These are phyloP conservation scores for Termitomyces eurrhizus DNA, from an alignment of 768 basidiomycete species.

Conservation along the genomic window DNA sequence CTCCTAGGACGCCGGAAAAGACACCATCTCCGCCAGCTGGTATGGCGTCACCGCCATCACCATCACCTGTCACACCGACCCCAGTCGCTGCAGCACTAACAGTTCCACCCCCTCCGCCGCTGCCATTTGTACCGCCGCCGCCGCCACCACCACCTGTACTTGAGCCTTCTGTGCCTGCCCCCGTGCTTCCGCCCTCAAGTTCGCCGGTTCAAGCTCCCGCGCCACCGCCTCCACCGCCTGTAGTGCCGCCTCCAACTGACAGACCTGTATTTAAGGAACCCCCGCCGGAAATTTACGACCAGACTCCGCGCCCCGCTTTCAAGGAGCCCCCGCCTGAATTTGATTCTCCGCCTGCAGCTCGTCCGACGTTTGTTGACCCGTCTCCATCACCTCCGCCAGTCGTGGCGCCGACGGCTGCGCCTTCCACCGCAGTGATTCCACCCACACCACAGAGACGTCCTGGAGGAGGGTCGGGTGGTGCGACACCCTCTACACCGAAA, in stretches of 20 bases:
- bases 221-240: conserved; percentile 22
- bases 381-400: conserved; percentile 38
- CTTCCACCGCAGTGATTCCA: conserved; percentile 43
- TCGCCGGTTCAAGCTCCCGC: conserved; percentile 25
- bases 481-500: conserved; percentile 32
- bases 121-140: conserved; percentile 18
- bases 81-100: neutral
- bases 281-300: conserved; percentile 45
- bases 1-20: conserved; percentile 30
- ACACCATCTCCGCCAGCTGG: conserved; percentile 24
- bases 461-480: conserved; percentile 26
- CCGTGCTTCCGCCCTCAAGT: conserved; percentile 21
- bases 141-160: conserved; percentile 17
- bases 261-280: conserved; percentile 53
- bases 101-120: conserved; percentile 8
- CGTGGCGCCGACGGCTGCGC: conserved; percentile 35
- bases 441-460: conserved; percentile 48
- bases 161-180: conserved; percentile 19
- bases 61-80: conserved; percentile 15
- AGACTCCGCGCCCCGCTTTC: conserved; percentile 44
- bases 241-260: conserved; percentile 17
- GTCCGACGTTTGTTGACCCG: conserved; percentile 40
- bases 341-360: conserved; percentile 32
- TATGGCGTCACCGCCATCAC: conserved; percentile 16
- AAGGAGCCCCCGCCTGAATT: conserved; percentile 62